Conservation (phyloP, 2,329 filamentous ascomycete genomes). For the Graphiopsis chlorocephala region DNA sequence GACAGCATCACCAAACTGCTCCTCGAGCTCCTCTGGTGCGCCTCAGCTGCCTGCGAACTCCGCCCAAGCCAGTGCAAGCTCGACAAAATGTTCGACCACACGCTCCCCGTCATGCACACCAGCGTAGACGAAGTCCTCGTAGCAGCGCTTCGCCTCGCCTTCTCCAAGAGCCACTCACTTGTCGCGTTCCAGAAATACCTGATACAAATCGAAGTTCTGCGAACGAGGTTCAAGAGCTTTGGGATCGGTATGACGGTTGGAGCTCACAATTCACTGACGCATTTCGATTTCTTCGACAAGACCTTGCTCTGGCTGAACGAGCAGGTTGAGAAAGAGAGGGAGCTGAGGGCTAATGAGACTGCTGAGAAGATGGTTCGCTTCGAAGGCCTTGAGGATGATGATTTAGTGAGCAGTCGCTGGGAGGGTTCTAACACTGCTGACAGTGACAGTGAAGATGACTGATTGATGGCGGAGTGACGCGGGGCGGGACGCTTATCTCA, state of each 20-base stretch:
- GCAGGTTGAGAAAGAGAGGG: slow-evolving; percentile 15
- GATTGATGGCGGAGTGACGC: no score
- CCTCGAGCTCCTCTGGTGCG: slow-evolving; percentile 20
- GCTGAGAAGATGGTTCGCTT: neutral
- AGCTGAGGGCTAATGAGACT: neutral
- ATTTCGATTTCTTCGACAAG: neutral
- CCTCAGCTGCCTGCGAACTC: slow-evolving; percentile 22
- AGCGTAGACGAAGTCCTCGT: slow-evolving; percentile 21
- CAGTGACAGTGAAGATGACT: neutral
- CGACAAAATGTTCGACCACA: neutral
- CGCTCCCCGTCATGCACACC: slow-evolving; percentile 1
- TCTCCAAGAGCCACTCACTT: neutral
- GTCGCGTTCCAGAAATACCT: slow-evolving; percentile 14
- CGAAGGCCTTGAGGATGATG: neutral
- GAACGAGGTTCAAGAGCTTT: neutral
- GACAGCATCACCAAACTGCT: slow-evolving; percentile 22
- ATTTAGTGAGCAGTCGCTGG: neutral
- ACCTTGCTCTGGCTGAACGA: slow-evolving; percentile 12
- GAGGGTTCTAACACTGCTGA: neutral
- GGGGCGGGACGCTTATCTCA: neutral
- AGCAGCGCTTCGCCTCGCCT: slow-evolving; percentile 14
- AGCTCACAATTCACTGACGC: neutral
- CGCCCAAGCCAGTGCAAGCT: slow-evolving; percentile 11
- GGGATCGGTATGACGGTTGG: neutral
- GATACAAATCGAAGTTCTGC: neutral